Percentiles rank a stretch among this genome's conserved stretches.
phyloP scores from a whole-genome alignment of 139 green algal species.

The Micractinium sp. region DNA sequence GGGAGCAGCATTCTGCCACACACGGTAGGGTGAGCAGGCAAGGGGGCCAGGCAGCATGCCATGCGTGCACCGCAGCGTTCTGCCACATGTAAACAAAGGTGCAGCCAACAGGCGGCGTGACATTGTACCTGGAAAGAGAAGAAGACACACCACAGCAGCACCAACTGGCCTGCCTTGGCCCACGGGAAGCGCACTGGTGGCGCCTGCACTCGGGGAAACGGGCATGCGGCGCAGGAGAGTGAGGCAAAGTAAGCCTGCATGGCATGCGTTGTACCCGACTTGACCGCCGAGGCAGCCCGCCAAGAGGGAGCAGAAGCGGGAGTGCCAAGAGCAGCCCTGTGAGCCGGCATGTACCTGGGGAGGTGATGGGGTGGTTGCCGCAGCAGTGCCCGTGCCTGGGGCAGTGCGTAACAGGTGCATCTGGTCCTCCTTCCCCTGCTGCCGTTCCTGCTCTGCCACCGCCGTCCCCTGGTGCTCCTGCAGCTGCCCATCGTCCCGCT shows the following conservation, averaged over 20 bases:
- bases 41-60: neutral
- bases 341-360: neutral
- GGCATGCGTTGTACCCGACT: neutral
- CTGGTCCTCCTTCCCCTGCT: neutral
- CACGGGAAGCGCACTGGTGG: neutral
- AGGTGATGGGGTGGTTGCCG: neutral
- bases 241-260: too few species aligned
- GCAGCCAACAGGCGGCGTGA: too few species aligned
- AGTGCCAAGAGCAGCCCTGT: neutral
- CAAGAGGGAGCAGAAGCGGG: neutral
- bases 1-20: neutral
- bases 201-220: neutral
- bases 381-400: too few species aligned
- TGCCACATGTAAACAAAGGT: neutral
- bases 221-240: neutral
- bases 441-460: neutral
- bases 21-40: neutral
- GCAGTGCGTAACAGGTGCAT: too few species aligned
- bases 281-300: too few species aligned
- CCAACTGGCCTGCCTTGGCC: slow-evolving; percentile 1
- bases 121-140: slow-evolving; percentile 2
- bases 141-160: slow-evolving; percentile 34
- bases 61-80: too few species aligned
- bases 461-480: neutral
- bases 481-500: too few species aligned